Percentiles rank a stretch among this genome's conserved stretches.
These are phyloP conservation scores for Pythium folliculosum DNA, from an alignment of 352 stramenopile genomes.

Conservation along the genomic window DNA sequence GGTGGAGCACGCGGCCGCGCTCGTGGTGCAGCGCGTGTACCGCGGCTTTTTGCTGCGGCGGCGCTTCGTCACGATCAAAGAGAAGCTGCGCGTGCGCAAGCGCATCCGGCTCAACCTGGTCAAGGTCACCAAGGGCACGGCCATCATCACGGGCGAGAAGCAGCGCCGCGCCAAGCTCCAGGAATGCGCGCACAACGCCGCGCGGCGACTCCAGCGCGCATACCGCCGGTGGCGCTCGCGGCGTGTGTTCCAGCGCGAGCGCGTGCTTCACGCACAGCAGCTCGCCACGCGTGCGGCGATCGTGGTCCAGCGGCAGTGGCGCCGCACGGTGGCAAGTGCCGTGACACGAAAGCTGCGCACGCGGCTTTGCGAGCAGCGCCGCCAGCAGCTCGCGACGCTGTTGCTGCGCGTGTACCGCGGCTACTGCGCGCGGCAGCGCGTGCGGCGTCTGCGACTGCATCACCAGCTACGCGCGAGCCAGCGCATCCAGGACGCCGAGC, in stretches of 20 bases:
- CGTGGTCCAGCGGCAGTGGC: slow-evolving; percentile 49
- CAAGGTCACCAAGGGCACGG: slow-evolving; percentile 62
- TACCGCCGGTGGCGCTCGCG: slow-evolving; percentile 40
- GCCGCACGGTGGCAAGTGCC: slow-evolving; percentile 29
- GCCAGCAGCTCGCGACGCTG: slow-evolving; percentile 31
- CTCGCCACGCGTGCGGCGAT: slow-evolving; percentile 20
- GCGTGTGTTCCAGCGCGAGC: slow-evolving; percentile 36
- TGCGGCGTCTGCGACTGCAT: slow-evolving; percentile 38
- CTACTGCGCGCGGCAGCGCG: slow-evolving; percentile 46
- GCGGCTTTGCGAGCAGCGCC: slow-evolving; percentile 30
- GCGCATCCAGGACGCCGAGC: slow-evolving; percentile 42
- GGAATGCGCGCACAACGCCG: slow-evolving; percentile 31
- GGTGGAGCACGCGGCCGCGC: slow-evolving; percentile 43
- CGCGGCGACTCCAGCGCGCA: slow-evolving; percentile 34
- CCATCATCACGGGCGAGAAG: slow-evolving; percentile 63
- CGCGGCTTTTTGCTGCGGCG: slow-evolving; percentile 52
- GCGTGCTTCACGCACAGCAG: slow-evolving; percentile 31
- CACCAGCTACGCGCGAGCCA: slow-evolving; percentile 36
- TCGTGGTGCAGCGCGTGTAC: slow-evolving; percentile 57
- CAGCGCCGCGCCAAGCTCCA: slow-evolving; percentile 39
- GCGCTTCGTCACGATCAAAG: slow-evolving; percentile 45
- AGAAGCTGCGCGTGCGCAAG: slow-evolving; percentile 65
- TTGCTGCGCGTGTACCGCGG: slow-evolving; percentile 43
- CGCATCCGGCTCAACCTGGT: slow-evolving; percentile 58
- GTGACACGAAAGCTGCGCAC: slow-evolving; percentile 31